phyloP scores from a whole-genome alignment of 768 basidiomycete genomes.

The Pulveroboletus ravenelii region DNA sequence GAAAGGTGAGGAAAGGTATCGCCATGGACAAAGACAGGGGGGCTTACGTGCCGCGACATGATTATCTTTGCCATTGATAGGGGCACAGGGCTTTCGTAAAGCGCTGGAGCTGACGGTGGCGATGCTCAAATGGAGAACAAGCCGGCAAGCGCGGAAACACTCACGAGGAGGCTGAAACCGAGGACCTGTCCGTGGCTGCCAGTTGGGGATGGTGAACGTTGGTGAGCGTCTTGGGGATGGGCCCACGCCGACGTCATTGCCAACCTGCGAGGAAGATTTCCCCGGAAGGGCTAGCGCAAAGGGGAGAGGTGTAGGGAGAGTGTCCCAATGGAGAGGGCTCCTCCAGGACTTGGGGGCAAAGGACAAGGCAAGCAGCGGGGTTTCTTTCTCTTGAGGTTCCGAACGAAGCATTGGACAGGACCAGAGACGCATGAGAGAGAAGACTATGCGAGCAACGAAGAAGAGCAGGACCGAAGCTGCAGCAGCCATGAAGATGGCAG shows the following conservation, averaged over 20 bases:
- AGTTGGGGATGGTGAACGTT: conserved; percentile 16
- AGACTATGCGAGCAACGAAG: conserved; percentile 29
- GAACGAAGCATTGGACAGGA: conserved; percentile 16
- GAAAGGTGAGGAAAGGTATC: neutral
- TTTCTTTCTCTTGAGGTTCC: conserved; percentile 15
- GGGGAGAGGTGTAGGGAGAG: conserved; percentile 26
- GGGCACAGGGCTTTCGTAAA: conserved; percentile 41
- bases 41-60: conserved; percentile 48
- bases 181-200: conserved; percentile 21
- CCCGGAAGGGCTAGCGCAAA: conserved; percentile 22
- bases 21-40: neutral
- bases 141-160: conserved; percentile 2
- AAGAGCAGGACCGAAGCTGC: conserved; percentile 25
- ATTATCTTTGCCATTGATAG: conserved; percentile 50
- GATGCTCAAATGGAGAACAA: neutral
- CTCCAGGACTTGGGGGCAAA: conserved; percentile 11
- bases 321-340: conserved; percentile 23
- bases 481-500: conserved; percentile 31
- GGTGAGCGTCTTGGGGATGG: conserved; percentile 11
- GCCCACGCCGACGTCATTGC: conserved; percentile 2
- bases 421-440: conserved; percentile 26
- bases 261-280: conserved; percentile 15
- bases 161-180: conserved; percentile 32
- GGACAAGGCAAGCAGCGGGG: neutral
- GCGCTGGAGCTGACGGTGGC: conserved; percentile 34